Conservation (phyloP, 768 basidiomycete species). For the Russula sp. region DNA sequence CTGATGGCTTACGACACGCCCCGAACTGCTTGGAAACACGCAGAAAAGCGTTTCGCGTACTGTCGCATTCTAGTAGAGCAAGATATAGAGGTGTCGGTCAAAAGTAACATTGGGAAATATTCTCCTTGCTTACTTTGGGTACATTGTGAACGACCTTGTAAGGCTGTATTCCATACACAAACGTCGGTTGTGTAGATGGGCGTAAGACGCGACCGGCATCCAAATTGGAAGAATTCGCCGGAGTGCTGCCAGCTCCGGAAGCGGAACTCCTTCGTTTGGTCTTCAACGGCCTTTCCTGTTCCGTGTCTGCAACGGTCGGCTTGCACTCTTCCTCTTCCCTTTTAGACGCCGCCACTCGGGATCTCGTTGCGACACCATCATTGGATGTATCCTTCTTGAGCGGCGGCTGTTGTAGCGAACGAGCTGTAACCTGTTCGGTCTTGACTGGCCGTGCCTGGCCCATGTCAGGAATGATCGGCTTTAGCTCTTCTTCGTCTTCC, state of each 20-base stretch:
- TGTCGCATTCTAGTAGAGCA: not conserved
- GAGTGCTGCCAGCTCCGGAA: not conserved
- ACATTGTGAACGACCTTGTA: slow-evolving; percentile 47
- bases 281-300: not conserved
- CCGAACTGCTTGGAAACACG: slow-evolving; percentile 75
- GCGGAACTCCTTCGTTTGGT: not conserved
- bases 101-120: not conserved
- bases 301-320: not conserved
- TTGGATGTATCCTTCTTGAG: not conserved
- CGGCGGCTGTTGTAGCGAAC: too few species aligned
- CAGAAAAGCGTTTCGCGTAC: slow-evolving; percentile 64
- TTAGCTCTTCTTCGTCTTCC: not conserved
- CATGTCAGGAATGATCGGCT: not conserved
- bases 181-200: slow-evolving; percentile 18
- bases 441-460: not conserved
- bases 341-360: not conserved
- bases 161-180: slow-evolving; percentile 46
- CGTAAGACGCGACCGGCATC: not conserved
- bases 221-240: not conserved
- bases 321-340: not conserved
- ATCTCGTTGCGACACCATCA: not conserved
- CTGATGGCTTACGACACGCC: slow-evolving; percentile 67
- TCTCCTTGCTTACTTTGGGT: slow-evolving; percentile 7
- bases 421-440: not conserved
- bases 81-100: not conserved